Evolutionary conservation across 1,284 basidiomycete genomes (phyloP), one percentile per base, ranked within the genome.

Genomic region (Phenoliferia sp.): DNA sequence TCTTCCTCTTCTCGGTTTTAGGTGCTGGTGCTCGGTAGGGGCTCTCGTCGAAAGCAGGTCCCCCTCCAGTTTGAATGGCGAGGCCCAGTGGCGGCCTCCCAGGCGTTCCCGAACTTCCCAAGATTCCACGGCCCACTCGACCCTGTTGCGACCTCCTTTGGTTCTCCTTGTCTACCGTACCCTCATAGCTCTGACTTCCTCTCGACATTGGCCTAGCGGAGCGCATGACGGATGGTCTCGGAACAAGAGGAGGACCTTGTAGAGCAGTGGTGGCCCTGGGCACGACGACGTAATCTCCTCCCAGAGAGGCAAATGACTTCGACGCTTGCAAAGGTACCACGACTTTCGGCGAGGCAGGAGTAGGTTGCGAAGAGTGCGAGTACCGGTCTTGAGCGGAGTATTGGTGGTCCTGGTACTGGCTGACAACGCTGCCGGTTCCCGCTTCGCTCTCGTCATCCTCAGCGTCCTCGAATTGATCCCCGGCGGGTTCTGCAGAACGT

Each of bases 401-500:
- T 12, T 22, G 39, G 39, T 44, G 12, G 12, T 44, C 12, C 12
- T n/a, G n/a, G n/a, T n/a, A n/a, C n/a, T n/a, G n/a, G n/a, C 29
- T 56, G 6, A 56, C 28, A 31, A 56, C 33, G 16, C 6, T 29
- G 54, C 16, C 26, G 28, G 54, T 56, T n/a, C 54, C 54, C 7
- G 29, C 29, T 12, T 59, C 80, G n/a, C 79, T 79, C 62, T 81
- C 76, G 68, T 84, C 83, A 69, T 84, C 83, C 50, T 83, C 82
- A 4, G 83, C 83, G 76, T 85, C 83, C 39, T 83, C 83, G 66
- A 84, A 85, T 62, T 82, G 82, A 35, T 62, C 34, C 58, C 69
- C 69, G n/a, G 66, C 61, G 28, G 55, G n/a, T n/a, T n/a, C n/a
- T n/a, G n/a, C n/a, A n/a, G n/a, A n/a, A n/a, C n/a, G n/a, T n/a